These are phyloP conservation scores for Holtermannia corniformis DNA, from an alignment of 768 basidiomycete genomes.

Conservation along the genomic window DNA sequence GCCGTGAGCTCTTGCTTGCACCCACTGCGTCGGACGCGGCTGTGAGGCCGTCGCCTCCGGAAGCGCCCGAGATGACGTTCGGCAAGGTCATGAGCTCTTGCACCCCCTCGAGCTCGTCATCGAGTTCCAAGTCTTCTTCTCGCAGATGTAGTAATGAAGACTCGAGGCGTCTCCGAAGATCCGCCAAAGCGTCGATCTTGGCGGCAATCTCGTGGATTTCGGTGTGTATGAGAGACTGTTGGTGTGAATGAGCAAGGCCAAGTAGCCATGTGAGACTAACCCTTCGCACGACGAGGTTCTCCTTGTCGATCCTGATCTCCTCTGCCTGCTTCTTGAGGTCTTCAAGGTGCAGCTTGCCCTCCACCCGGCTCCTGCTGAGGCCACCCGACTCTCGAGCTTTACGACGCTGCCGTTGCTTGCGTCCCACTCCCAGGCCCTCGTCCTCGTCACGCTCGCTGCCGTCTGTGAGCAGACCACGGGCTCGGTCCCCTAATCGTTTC, in stretches of 20 bases:
- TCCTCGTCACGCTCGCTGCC: constrained; percentile 47
- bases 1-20: constrained; percentile 50
- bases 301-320: constrained; percentile 84
- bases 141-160: constrained; percentile 73
- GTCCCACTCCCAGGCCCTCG: constrained; percentile 46
- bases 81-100: constrained; percentile 58
- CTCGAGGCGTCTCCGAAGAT: constrained; percentile 68
- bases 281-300: constrained; percentile 79
- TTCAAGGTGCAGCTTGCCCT: constrained; percentile 67
- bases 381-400: constrained; percentile 44
- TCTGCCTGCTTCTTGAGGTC: constrained; percentile 73
- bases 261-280: constrained; percentile 46
- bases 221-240: constrained; percentile 67
- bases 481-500: constrained; percentile 66
- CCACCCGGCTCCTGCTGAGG: constrained; percentile 47
- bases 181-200: constrained; percentile 79
- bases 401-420: constrained; percentile 40
- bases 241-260: neutral
- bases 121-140: constrained; percentile 93
- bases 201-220: constrained; percentile 82
- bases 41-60: constrained; percentile 41
- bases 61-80: constrained; percentile 22
- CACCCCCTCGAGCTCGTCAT: constrained; percentile 88
- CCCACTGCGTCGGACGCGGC: constrained; percentile 45
- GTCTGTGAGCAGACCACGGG: constrained; percentile 60